These are phyloP conservation scores for Erythrobasidium hasegawianum DNA, from an alignment of 1,284 basidiomycete genomes.

Conservation along the genomic window DNA sequence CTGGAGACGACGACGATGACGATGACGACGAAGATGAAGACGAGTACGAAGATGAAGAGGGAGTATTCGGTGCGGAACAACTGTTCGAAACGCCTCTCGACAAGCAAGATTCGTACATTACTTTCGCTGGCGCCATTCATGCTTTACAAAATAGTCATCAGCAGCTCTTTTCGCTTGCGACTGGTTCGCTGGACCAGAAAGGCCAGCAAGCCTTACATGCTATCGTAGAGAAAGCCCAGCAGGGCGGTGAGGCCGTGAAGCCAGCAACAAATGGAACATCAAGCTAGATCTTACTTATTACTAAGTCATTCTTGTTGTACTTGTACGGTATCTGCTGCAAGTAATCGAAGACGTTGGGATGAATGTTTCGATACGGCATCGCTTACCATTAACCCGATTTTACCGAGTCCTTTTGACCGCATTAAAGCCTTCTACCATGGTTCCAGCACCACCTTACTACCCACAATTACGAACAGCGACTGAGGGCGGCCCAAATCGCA, in stretches of 20 bases:
- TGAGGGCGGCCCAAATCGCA: constrained; percentile 19
- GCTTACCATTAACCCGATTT: background rate
- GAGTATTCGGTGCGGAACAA: constrained; percentile 45
- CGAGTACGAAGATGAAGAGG: constrained; percentile 35
- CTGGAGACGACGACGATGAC: constrained; percentile 3
- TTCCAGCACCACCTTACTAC: constrained; percentile 26
- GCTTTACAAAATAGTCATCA: constrained; percentile 6
- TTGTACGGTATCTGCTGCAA: background rate
- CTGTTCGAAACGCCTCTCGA: constrained; percentile 46
- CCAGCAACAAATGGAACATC: background rate
- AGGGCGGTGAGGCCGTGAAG: constrained; percentile 15
- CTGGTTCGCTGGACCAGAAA: background rate
- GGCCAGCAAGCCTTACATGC: constrained; percentile 25
- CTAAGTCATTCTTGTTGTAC: background rate
- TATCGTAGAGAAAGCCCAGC: constrained; percentile 9
- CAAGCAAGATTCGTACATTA: constrained; percentile 43
- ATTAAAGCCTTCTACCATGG: background rate
- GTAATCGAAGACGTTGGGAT: too few relatives aligned
- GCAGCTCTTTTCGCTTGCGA: constrained; percentile 9
- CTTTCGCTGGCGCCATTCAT: constrained; percentile 41
- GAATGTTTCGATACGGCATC: too few relatives aligned
- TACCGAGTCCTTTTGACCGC: too few relatives aligned
- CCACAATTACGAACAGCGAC: constrained; percentile 29
- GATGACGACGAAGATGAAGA: constrained; percentile 38
- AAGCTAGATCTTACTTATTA: too few relatives aligned